Base-by-base conservation (phyloP, 106 monocot species). In the Dioscorea zingiberensis region DNA sequence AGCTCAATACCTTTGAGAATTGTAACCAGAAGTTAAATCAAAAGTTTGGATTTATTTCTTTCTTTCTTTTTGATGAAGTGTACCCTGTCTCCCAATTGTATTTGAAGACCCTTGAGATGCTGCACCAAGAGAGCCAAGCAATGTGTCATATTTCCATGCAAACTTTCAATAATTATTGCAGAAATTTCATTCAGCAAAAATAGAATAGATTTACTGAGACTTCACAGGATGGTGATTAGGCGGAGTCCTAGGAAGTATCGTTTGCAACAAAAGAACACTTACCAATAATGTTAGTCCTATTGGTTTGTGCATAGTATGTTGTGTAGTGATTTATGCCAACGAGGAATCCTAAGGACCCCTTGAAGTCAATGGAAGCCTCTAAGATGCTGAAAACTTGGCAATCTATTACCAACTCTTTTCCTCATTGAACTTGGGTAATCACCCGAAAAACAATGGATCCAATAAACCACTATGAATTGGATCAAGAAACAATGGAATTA, bases 281-380 rank as follows among this genome's bases (percentile, higher is more conserved):
- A 25, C 74, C 75, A 19, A 97, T 77, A 48, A 91, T 44, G 49
- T 80, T 72, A 10, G 73, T 83, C 26, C 53, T 62, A 47, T 84
- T 80, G 2, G 76, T 64, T 62, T 21, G 68, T 9, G 85, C 84
- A 55, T 85, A 94, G 46, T 74, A 94, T 62, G 94, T 94, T 15
- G 94, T 94, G 69, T 94, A 94, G 67, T 94, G 87, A 74, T 94
- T 94, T 66, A 94, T 87, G 23, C 94, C 94, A 32, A 94, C 90
- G 74, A 87, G n/a, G n/a, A 94, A 77, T 94, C n/a, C 94, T 73
- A 94, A 60, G 18, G 94, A 94, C 1, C 94, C 94, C 70, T 87
- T 94, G 11, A 94, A n/a, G n/a, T 77, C 30, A 84, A 25, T 53
- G n/a, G 78, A 67, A 63, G 82, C 67, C 63, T 94, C 94, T n/a